Conservation (phyloP, 805 yeast species). For the Maudiozyma bulderi region DNA sequence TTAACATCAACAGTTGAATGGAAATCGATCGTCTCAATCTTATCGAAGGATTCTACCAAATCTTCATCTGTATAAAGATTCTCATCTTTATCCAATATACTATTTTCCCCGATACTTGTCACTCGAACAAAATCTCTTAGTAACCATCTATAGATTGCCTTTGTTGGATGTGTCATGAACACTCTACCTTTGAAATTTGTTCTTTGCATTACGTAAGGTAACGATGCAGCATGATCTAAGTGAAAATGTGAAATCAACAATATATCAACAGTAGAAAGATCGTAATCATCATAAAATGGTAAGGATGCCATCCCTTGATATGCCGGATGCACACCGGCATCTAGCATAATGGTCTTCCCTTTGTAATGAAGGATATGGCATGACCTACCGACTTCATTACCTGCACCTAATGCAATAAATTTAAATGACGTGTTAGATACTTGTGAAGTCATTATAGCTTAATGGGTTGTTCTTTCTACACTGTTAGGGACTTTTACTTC, state of each 20-base stretch:
- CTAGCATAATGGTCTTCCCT: slow-evolving; percentile 92
- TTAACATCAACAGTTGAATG: slow-evolving; percentile 92
- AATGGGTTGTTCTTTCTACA: neutral
- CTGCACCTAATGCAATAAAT: slow-evolving; percentile 93
- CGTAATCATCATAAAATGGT: slow-evolving; percentile 94
- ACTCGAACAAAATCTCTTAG: slow-evolving; percentile 90
- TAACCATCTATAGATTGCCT: slow-evolving; percentile 95
- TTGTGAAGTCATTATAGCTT: slow-evolving; percentile 5
- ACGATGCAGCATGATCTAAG: slow-evolving; percentile 94
- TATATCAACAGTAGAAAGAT: slow-evolving; percentile 76
- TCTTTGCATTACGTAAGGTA: slow-evolving; percentile 96
- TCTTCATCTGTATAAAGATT: slow-evolving; percentile 85
- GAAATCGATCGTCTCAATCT: slow-evolving; percentile 88
- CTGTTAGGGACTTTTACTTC: too few relatives aligned
- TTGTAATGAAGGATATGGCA: slow-evolving; percentile 88
- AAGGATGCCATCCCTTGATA: slow-evolving; percentile 78
- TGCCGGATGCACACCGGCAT: slow-evolving; percentile 98
- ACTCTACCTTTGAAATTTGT: slow-evolving; percentile 92
- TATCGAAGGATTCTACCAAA: slow-evolving; percentile 73
- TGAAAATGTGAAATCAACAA: slow-evolving; percentile 90
- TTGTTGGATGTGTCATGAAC: slow-evolving; percentile 98
- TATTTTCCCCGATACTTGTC: slow-evolving; percentile 45
- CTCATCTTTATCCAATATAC: slow-evolving; percentile 31
- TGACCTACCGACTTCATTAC: slow-evolving; percentile 94
- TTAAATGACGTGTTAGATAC: slow-evolving; percentile 34